These are phyloP conservation scores for Groenewaldozyma sp. DNA, from an alignment of 1,139 yeast genomes.

Conservation along the genomic window DNA sequence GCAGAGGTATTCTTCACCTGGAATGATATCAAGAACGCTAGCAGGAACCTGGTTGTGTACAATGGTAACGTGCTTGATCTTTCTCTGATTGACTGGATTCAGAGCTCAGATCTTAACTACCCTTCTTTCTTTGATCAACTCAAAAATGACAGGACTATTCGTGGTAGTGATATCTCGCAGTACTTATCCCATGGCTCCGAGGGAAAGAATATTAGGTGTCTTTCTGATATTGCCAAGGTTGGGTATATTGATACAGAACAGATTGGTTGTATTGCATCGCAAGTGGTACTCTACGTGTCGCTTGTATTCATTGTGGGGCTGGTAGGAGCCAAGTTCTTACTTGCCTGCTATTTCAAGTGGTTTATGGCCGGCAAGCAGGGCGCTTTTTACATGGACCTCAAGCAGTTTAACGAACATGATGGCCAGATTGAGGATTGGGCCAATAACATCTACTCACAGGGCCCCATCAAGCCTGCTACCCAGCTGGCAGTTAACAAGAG, in stretches of 20 bases:
- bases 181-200: slow-evolving; percentile 61
- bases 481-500: slow-evolving; percentile 13
- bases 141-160: slow-evolving; percentile 43
- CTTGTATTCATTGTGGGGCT: slow-evolving; percentile 76
- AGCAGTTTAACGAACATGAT: slow-evolving; percentile 43
- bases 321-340: slow-evolving; percentile 62
- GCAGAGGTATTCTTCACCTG: slow-evolving; percentile 86
- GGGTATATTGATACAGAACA: slow-evolving; percentile 86
- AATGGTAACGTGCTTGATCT: slow-evolving; percentile 84
- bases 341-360: slow-evolving; percentile 91
- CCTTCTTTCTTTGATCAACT: slow-evolving; percentile 64
- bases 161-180: slow-evolving; percentile 77
- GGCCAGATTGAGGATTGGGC: slow-evolving; percentile 75
- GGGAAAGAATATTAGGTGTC: slow-evolving; percentile 67
- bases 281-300: slow-evolving; percentile 69
- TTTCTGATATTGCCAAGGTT: slow-evolving; percentile 79
- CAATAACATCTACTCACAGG: slow-evolving; percentile 42
- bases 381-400: slow-evolving; percentile 51
- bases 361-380: slow-evolving; percentile 71
- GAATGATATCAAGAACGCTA: slow-evolving; percentile 68
- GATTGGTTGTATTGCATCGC: slow-evolving; percentile 92
- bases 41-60: slow-evolving; percentile 74
- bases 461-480: slow-evolving; percentile 38
- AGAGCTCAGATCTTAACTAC: slow-evolving; percentile 54
- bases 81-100: slow-evolving; percentile 65